Conservation (phyloP, 306 rosid genomes). For the Coriaria nepalensis region DNA sequence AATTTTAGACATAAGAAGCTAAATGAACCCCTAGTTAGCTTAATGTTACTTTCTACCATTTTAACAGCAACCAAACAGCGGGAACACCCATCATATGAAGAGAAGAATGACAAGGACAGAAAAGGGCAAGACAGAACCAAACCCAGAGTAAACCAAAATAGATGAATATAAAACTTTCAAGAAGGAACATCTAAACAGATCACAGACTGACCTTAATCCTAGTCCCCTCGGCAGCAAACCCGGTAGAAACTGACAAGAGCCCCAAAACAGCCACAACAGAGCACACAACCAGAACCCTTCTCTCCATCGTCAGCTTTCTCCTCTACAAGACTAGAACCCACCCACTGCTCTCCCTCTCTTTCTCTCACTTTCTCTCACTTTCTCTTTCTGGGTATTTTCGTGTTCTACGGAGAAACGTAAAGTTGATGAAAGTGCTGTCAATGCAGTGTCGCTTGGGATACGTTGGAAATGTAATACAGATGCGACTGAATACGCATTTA, state of each 20-base stretch:
- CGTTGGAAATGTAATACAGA: no score
- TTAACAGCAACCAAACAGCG: slow-evolving; percentile 8
- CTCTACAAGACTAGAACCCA: background rate
- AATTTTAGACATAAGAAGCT: background rate
- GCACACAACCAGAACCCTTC: slow-evolving; percentile 4
- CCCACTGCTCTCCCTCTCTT: background rate
- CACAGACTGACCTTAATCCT: slow-evolving; percentile 4
- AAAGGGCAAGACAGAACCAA: background rate
- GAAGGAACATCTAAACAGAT: background rate
- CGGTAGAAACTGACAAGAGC: slow-evolving; percentile 5
- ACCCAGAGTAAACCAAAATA: background rate
- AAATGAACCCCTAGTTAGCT: background rate
- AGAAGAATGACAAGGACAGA: background rate
- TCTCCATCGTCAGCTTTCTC: slow-evolving; percentile 5
- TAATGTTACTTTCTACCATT: background rate
- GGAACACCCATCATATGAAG: background rate
- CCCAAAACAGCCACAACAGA: background rate
- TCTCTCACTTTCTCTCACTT: no score
- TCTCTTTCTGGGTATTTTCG: no score
- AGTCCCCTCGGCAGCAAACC: slow-evolving; percentile 12
- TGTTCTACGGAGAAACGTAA: no score
- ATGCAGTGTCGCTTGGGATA: no score
- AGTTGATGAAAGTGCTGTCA: no score
- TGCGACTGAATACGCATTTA: no score
- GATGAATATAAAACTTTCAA: background rate